Conservation (phyloP, 768 basidiomycete species). For the Leucosporidium creatinivorum region DNA sequence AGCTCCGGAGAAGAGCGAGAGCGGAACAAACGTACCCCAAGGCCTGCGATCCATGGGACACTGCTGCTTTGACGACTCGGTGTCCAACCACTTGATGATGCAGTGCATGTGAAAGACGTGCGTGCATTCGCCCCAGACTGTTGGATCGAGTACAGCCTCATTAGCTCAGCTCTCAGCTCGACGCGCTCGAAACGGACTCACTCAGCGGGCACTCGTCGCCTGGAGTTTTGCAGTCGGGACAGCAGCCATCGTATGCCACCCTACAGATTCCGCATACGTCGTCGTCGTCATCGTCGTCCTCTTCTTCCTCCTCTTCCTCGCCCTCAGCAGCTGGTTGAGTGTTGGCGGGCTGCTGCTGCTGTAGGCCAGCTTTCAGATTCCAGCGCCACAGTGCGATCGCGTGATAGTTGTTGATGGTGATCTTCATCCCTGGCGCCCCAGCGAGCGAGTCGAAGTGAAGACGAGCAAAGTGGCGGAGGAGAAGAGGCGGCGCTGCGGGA, state of each 20-base stretch:
- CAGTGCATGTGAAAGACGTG: constrained; percentile 99
- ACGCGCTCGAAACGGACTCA: constrained; percentile 43
- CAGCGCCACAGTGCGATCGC: constrained; percentile 85
- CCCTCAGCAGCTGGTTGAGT: not conserved
- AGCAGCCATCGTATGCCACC: constrained; percentile 86
- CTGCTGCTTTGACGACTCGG: constrained; percentile 75
- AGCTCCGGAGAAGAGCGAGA: no score
- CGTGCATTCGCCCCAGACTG: constrained; percentile 96
- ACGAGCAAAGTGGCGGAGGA: no score
- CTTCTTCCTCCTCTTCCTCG: constrained; percentile 52
- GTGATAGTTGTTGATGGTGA: constrained; percentile 75
- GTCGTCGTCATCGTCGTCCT: constrained; percentile 77
- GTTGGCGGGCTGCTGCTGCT: not conserved
- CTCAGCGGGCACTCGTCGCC: constrained; percentile 92
- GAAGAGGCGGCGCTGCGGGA: no score
- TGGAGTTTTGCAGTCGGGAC: constrained; percentile 90
- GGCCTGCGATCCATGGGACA: constrained; percentile 96
- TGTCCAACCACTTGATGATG: constrained; percentile 89
- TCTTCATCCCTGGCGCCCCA: constrained; percentile 54
- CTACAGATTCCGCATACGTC: constrained; percentile 77
- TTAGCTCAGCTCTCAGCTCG: not conserved
- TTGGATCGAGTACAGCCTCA: not conserved
- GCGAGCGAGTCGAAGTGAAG: no score
- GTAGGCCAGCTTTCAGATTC: constrained; percentile 49
- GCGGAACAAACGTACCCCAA: constrained; percentile 49